Conservation (phyloP, 768 basidiomycete species). For the Trametes maxima region DNA sequence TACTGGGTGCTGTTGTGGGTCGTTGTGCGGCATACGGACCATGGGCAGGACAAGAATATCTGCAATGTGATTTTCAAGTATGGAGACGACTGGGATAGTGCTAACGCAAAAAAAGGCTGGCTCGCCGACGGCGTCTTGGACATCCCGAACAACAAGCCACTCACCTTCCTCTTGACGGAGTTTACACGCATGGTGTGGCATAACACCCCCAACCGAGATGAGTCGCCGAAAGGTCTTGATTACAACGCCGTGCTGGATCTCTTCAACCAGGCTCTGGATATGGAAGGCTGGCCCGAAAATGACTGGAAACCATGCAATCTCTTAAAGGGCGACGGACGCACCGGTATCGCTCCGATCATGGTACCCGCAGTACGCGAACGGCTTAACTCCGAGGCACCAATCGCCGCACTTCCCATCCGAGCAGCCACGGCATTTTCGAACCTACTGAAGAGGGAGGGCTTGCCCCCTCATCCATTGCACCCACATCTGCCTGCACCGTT, state of each 20-base stretch:
- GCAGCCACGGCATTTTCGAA: too few species aligned
- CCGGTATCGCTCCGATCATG: neutral
- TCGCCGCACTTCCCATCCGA: too few species aligned
- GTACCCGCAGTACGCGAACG: too few species aligned
- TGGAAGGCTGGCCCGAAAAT: neutral
- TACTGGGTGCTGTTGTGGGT: conserved; percentile 11
- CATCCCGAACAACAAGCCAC: neutral
- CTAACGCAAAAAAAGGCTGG: neutral
- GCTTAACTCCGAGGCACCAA: too few species aligned
- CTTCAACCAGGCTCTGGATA: neutral
- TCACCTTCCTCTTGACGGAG: neutral
- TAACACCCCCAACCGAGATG: neutral
- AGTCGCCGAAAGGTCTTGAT: neutral
- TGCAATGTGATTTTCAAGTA: neutral
- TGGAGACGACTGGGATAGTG: neutral
- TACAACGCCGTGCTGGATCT: neutral
- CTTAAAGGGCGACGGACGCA: neutral
- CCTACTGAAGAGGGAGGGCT: too few species aligned
- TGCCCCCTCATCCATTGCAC: too few species aligned
- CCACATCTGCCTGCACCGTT: too few species aligned
- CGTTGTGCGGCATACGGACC: conserved; percentile 2
- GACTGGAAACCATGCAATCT: neutral
- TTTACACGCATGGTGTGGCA: neutral
- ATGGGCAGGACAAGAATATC: neutral
- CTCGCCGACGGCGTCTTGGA: neutral